phyloP scores from a whole-genome alignment of 495 filamentous ascomycete genomes.

The Glonium stellatum region DNA sequence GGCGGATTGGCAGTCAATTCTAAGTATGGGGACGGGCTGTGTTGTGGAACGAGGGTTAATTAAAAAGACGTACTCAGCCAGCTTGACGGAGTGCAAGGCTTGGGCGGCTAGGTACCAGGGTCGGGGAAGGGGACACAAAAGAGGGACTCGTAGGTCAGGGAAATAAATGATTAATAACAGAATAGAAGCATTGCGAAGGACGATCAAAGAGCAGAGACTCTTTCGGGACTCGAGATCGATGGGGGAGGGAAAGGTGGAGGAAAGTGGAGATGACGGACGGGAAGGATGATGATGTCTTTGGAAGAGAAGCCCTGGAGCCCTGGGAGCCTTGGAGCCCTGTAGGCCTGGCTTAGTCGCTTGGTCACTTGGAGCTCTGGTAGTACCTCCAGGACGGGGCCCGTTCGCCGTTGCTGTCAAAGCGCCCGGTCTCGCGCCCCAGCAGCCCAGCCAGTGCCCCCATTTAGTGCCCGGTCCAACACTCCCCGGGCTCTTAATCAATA shows the following conservation, averaged over 20 bases:
- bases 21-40: conserved; percentile 2
- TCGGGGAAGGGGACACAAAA: neutral
- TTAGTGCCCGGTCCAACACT: too few species aligned
- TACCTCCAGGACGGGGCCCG: too few species aligned
- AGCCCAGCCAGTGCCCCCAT: too few species aligned
- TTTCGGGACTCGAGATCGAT: neutral
- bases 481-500: too few species aligned
- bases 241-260: neutral
- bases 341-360: too few species aligned
- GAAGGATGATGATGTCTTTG: too few species aligned
- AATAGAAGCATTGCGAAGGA: neutral
- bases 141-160: neutral
- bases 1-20: neutral
- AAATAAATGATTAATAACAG: neutral
- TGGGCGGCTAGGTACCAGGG: neutral
- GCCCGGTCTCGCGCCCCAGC: too few species aligned
- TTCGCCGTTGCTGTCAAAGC: too few species aligned
- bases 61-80: conserved; percentile 27
- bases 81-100: conserved; percentile 3
- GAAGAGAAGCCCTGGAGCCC: too few species aligned
- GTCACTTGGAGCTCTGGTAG: too few species aligned
- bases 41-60: neutral
- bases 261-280: neutral
- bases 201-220: neutral
- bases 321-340: too few species aligned